Evolutionary conservation across 495 filamentous ascomycete genomes (phyloP).

Genomic region (Penicillium silybi): DNA sequence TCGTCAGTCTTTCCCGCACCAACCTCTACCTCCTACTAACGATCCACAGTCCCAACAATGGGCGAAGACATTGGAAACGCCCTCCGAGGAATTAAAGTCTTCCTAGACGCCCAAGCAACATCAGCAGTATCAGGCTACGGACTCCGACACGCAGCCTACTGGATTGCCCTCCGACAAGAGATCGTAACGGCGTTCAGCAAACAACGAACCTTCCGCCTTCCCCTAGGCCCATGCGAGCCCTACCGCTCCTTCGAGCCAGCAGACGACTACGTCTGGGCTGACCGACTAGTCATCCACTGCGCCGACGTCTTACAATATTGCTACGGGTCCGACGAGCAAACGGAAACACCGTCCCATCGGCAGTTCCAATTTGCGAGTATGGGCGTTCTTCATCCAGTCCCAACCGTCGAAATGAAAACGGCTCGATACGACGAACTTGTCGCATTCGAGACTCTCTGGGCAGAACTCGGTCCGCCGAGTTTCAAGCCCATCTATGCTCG

Average conservation of each 20-base stretch:
- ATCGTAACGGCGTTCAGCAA: constrained; percentile 33
- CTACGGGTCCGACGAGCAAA: constrained; percentile 20
- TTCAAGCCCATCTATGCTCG: constrained; percentile 24
- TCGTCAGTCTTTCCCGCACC: constrained; percentile 7
- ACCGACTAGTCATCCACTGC: constrained; percentile 28
- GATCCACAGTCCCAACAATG: constrained; percentile 6
- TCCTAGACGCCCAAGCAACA: constrained; percentile 10
- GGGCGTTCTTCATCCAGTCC: not conserved
- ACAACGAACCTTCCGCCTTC: constrained; percentile 25
- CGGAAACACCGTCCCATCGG: constrained; percentile 1
- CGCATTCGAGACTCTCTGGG: constrained; percentile 16
- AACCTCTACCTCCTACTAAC: not conserved
- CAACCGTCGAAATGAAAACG: constrained; percentile 7
- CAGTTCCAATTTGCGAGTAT: constrained; percentile 4
- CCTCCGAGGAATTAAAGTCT: constrained; percentile 14
- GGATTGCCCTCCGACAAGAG: constrained; percentile 36
- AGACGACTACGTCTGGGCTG: constrained; percentile 32
- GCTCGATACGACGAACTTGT: constrained; percentile 18
- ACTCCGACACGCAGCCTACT: constrained; percentile 31
- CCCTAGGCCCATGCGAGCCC: constrained; percentile 18
- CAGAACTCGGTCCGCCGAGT: constrained; percentile 12
- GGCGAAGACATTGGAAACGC: constrained; percentile 12
- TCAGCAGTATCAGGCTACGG: constrained; percentile 13
- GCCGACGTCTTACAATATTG: constrained; percentile 30
- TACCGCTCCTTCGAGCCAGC: constrained; percentile 26